phyloP scores from a whole-genome alignment of 139 green algal genomes.

The Chlorella sp. region DNA sequence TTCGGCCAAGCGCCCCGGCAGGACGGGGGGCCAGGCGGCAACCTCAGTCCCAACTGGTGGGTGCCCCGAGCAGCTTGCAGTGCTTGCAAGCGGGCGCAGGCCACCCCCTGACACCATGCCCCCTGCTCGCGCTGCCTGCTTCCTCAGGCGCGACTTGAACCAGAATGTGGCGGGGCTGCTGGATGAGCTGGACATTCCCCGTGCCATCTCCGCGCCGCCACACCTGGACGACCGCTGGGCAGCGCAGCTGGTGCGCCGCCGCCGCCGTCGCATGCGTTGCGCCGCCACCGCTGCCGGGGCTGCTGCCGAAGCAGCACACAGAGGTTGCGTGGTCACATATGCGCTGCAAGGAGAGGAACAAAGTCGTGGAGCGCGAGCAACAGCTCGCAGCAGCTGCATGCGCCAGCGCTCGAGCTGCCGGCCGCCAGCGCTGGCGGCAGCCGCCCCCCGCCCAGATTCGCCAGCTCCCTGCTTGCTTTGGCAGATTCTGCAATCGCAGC shows the following conservation, averaged over 20 bases:
- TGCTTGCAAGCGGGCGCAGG: neutral
- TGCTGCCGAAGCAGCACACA: no score
- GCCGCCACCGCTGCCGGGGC: neutral
- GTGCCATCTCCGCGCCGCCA: slow-evolving; percentile 82
- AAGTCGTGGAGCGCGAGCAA: no score
- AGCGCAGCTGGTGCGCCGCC: slow-evolving; percentile 49
- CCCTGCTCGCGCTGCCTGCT: no score
- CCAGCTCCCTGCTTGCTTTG: no score
- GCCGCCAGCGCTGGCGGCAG: neutral
- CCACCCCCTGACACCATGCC: neutral
- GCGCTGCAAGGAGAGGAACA: no score
- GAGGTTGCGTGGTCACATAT: no score
- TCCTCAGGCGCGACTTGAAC: slow-evolving; percentile 61
- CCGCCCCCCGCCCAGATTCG: no score
- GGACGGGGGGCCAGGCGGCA: no score
- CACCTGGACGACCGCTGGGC: slow-evolving; percentile 78
- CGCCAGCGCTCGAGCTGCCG: neutral
- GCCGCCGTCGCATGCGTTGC: slow-evolving; percentile 5
- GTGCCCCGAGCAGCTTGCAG: no score
- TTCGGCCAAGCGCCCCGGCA: no score
- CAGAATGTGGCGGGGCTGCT: slow-evolving; percentile 74
- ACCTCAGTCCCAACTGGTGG: no score
- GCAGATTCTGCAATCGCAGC: no score
- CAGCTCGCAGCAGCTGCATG: neutral
- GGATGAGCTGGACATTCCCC: slow-evolving; percentile 82